These are phyloP conservation scores for Penicillium capsulatum DNA, from an alignment of 2,329 filamentous ascomycete genomes.

Conservation along the genomic window DNA sequence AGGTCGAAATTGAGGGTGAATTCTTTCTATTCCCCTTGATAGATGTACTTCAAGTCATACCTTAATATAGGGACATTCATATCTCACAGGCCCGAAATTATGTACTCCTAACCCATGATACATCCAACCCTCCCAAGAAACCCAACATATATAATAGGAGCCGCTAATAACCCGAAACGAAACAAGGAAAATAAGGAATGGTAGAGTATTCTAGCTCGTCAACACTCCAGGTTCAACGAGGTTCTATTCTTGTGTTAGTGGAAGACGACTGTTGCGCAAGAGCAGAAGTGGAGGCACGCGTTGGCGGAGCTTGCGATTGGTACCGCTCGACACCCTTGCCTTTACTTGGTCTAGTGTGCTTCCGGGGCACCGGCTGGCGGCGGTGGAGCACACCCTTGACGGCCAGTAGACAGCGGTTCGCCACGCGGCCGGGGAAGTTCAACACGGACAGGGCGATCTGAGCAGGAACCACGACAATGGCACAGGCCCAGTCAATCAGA, in stretches of 20 bases:
- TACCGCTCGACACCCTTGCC: constrained; percentile 18
- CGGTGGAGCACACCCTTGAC: constrained; percentile 8
- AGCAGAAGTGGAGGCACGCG: constrained; percentile 1
- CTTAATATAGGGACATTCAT: too few relatives aligned
- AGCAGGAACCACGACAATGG: constrained; percentile 34
- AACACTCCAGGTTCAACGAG: not conserved
- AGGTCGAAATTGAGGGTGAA: too few relatives aligned
- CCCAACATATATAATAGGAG: too few relatives aligned
- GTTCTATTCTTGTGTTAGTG: not conserved
- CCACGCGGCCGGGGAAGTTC: constrained; percentile 30
- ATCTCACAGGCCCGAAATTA: too few relatives aligned
- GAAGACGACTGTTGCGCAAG: constrained; percentile 4
- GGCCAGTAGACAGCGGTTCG: constrained; percentile 16
- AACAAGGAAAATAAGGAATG: not conserved
- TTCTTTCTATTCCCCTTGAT: too few relatives aligned
- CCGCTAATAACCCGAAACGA: constrained; percentile 1
- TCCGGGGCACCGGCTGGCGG: constrained; percentile 2
- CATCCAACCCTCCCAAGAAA: too few relatives aligned
- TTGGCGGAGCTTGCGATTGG: constrained; percentile 3
- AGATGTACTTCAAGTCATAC: too few relatives aligned
- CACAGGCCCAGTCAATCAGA: constrained; percentile 37
- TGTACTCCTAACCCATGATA: too few relatives aligned
- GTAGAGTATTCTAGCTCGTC: not conserved
- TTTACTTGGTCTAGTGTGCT: constrained; percentile 14
- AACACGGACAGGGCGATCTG: constrained; percentile 30